Evolutionary conservation across 2,329 filamentous ascomycete species (phyloP), one percentile per base, ranked within the genome.

Genomic region (Arachnomyces sp.): DNA sequence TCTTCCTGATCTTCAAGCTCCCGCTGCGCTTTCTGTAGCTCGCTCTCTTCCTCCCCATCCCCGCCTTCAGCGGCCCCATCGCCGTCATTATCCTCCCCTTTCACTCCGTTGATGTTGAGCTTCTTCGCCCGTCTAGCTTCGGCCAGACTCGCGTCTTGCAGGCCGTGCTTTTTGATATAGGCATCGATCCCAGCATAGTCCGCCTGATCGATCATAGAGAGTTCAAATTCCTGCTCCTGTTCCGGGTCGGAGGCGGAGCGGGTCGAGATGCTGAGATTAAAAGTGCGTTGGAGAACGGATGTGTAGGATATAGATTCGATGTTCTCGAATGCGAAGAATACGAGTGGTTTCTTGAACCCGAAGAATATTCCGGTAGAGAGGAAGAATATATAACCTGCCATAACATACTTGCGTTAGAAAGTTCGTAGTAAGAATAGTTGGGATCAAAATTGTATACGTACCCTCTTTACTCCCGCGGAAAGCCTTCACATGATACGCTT

Each of bases 401-500:
- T n/a, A n/a, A n/a, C n/a, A n/a, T 17, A 7, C 1, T 7, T 13
- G 21, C n/a, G n/a, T n/a, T 30, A 39, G 13, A 33, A 15, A 12
- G 17, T n/a, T 34, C 3, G 14, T 7, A 40, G 25, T 34, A 14
- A 12, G 14, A 8, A 39, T n/a, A 42, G 8, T 21, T 15, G 28
- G 11, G 4, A 33, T 16, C n/a, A 12, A 5, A 17, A 32, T 25
- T 13, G 33, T 42, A 34, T 18, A 49, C 57, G 45, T 56, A 76
- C 76, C 77, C 60, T 82, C 78, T 67, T 82, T 82, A 51, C 75
- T 79, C 3, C 78, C 78, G 31, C 75, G 61, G 56, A 78, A 77
- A 9, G 74, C 77, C 52, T 80, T 81, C 34, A 80, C 75, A 52
- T 81, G 77, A 51, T 72, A 80, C 35, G 74, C 77, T 49, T 75